Conservation (phyloP, 371 early-diverging fungal genomes). For the Mortierella sp. region DNA sequence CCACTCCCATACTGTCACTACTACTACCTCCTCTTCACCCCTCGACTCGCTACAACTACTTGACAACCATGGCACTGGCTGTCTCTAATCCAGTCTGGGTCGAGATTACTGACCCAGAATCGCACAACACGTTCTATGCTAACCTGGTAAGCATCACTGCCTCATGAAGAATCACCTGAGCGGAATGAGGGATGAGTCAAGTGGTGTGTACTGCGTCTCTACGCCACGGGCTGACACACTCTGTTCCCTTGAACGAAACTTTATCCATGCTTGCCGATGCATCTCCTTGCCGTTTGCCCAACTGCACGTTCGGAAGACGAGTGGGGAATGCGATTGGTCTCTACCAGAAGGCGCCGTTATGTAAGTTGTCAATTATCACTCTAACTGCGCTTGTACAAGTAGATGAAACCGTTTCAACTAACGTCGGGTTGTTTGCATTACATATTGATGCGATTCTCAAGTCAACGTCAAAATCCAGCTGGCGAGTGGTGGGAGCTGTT, state of each 20-base stretch:
- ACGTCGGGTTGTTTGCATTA: background rate
- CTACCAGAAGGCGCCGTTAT: slow-evolving; percentile 59
- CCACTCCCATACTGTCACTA: background rate
- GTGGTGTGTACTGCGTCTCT: background rate
- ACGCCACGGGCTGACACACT: background rate
- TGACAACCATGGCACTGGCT: slow-evolving; percentile 29
- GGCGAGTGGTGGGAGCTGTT: slow-evolving; percentile 97
- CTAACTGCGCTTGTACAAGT: background rate
- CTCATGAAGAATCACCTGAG: background rate
- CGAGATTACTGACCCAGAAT: slow-evolving; percentile 87
- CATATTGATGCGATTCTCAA: slow-evolving; percentile 11
- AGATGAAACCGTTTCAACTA: background rate
- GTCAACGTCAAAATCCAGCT: slow-evolving; percentile 68
- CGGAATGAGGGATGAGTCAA: background rate
- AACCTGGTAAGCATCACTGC: slow-evolving; percentile 68
- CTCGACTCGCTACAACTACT: background rate
- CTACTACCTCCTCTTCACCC: background rate
- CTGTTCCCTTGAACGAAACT: background rate
- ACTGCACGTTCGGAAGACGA: slow-evolving; percentile 45
- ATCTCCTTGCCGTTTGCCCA: background rate
- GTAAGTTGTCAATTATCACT: slow-evolving; percentile 45
- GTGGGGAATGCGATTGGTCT: slow-evolving; percentile 64
- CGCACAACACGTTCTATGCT: slow-evolving; percentile 80
- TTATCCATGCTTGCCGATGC: background rate
- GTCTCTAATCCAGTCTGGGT: slow-evolving; percentile 66